Evolutionary conservation across 2,329 filamentous ascomycete genomes (phyloP).

Genomic region (Penicillium sp.): DNA sequence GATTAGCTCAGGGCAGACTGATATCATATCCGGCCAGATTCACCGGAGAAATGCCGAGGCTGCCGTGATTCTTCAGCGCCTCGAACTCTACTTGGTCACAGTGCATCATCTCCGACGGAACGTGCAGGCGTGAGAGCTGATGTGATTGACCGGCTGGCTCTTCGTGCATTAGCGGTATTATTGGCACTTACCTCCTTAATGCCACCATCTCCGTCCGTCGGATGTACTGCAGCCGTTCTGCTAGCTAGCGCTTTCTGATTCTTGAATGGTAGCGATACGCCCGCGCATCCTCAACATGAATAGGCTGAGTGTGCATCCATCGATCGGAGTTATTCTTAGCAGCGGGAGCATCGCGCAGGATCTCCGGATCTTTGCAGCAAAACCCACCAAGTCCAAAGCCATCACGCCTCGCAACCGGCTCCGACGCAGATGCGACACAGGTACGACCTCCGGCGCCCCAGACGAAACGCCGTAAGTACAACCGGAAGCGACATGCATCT

Average conservation of each 20-base stretch:
- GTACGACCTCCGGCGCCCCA: constrained; percentile 9
- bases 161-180: constrained; percentile 25
- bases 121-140: constrained; percentile 23
- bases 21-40: constrained; percentile 7
- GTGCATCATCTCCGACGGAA: constrained; percentile 20
- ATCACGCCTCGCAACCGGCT: constrained; percentile 4
- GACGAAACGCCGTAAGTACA: constrained; percentile 3
- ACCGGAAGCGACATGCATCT: constrained; percentile 5
- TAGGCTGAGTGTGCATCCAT: no score
- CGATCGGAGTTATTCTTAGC: background rate
- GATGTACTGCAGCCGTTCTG: no score
- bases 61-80: constrained; percentile 4
- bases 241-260: no score
- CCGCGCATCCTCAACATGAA: no score
- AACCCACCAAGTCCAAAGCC: no score
- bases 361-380: no score
- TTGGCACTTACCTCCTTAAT: no score
- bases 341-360: background rate
- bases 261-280: no score
- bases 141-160: constrained; percentile 22
- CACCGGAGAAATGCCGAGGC: constrained; percentile 21
- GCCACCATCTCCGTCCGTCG: no score
- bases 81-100: constrained; percentile 17
- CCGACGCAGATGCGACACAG: constrained; percentile 9
- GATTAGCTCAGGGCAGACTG: background rate